Base-by-base conservation (phyloP, 768 basidiomycete species). In the Sporobolomyces roseus region DNA sequence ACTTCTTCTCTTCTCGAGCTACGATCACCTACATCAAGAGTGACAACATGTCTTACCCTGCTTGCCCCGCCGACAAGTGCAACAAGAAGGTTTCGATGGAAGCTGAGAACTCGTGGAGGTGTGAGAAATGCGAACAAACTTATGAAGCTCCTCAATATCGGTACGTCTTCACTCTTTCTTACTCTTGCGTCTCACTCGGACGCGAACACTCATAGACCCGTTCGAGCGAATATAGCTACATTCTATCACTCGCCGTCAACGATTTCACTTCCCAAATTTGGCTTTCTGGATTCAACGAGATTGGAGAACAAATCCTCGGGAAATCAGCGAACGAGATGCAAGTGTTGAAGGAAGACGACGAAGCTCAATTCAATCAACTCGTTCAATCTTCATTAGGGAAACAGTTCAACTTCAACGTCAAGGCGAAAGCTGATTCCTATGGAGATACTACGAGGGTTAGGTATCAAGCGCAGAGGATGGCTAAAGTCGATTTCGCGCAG, bases 221-320 rank as follows among this genome's bases (percentile, higher is more conserved):
- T 23, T 46, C 48, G 35, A 7, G 62, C 29, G 4, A 52, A 13
- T 63, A 14, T 70, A 82, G 81, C 69, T 82, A 82, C 76, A 87
- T 94, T 75, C 83, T 98, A 72, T 84, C 86, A 45, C 82, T 96
- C 81, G 90, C 89, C 53, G 87, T 91, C 3, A 85, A 90, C n/a
- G 96, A 99, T 78, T 85, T 87, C 80, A 89, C 91, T 23, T 87
- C 86, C 27, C 90, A 93, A 78, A 84, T 86, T 23, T 98, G 94
- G 94, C 81, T 97, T 51, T 90, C 90, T 70, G 91, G 89, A 5
- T 99, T 99, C 83, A 94, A 99, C 77, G 94, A 98, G 9, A 85
- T 88, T 38, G 96, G 92, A 7, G 78, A 85, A 60, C 80, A 81
- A 6, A 79, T 99, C 21, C 87, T 97, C 70, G 88, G 85, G 32